phyloP scores from a whole-genome alignment of 495 filamentous ascomycete species.

The Friedmanniomyces simplex region DNA sequence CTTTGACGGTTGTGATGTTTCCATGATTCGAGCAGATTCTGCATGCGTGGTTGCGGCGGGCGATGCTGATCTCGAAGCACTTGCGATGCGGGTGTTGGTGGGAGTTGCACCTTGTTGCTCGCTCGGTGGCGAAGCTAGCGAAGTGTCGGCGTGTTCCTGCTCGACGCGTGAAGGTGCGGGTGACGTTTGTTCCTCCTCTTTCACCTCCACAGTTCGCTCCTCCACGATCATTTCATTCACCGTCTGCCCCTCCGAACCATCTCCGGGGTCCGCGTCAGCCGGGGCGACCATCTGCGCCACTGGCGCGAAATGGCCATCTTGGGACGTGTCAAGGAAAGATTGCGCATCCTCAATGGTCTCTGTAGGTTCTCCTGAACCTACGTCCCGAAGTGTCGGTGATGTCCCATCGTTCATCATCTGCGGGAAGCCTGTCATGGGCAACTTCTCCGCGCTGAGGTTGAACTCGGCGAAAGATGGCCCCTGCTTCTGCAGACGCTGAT shows the following conservation, averaged over 20 bases:
- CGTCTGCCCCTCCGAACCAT: background rate
- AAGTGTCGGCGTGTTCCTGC: background rate
- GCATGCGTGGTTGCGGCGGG: background rate
- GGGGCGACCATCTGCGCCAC: background rate
- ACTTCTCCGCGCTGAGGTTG: background rate
- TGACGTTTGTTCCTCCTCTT: background rate
- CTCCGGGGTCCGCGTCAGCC: background rate
- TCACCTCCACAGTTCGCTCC: background rate
- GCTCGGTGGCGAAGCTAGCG: background rate
- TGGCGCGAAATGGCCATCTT: background rate
- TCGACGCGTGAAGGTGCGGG: background rate
- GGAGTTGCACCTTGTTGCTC: too few species aligned
- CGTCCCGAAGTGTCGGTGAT: background rate
- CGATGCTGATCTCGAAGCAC: background rate
- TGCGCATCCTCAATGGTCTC: background rate
- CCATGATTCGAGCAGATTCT: background rate
- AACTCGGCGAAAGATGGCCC: background rate
- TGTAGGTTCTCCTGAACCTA: background rate
- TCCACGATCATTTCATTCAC: background rate
- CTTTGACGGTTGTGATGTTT: background rate
- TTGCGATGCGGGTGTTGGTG: background rate
- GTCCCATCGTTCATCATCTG: background rate
- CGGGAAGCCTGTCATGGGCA: background rate
- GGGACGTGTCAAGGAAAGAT: background rate
- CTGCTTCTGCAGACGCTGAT: background rate